phyloP scores from a whole-genome alignment of 116 monocot species.

The Papilionanthe hybrid region DNA sequence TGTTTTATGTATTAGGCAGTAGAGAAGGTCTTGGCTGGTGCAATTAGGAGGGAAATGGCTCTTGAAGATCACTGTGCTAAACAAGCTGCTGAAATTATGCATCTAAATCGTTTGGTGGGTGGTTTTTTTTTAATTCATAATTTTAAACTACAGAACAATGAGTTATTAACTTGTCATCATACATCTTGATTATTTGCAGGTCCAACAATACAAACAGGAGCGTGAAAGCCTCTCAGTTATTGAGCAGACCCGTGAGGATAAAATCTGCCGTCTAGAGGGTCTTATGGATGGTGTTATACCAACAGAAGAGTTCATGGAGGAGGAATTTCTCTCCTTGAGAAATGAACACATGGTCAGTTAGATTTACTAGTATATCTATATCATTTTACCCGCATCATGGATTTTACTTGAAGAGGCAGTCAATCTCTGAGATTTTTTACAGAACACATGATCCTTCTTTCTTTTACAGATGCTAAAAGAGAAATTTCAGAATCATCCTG shows the following conservation, averaged over 20 bases:
- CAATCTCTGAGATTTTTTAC: not conserved
- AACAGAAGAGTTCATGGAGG: conserved; percentile 79
- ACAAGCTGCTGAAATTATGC: conserved; percentile 68
- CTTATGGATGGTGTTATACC: conserved; percentile 93
- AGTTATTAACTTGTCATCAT: not conserved
- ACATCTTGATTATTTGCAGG: conserved; percentile 30
- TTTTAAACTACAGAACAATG: not conserved
- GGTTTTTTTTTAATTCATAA: not conserved
- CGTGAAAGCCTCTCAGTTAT: conserved; percentile 85
- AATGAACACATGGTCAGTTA: conserved; percentile 81
- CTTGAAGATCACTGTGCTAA: conserved; percentile 70
- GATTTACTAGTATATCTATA: not conserved
- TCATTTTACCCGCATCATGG: not conserved
- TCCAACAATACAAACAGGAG: conserved; percentile 95
- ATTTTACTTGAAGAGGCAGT: not conserved
- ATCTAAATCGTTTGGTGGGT: conserved; percentile 77
- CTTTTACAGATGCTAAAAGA: conserved; percentile 54
- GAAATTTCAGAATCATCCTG: conserved; percentile 90
- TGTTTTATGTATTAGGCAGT: conserved; percentile 48
- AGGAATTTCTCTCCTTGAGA: conserved; percentile 60
- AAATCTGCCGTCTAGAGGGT: conserved; percentile 82
- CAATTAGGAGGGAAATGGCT: conserved; percentile 95
- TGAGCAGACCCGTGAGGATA: conserved; percentile 76
- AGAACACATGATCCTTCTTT: conserved; percentile 8
- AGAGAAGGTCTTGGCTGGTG: conserved; percentile 89